A percentile compares a stretch with the other conserved stretches of the same genome.
phyloP scores from a whole-genome alignment of 1,284 basidiomycete genomes.

The Rhodotorula sp. region DNA sequence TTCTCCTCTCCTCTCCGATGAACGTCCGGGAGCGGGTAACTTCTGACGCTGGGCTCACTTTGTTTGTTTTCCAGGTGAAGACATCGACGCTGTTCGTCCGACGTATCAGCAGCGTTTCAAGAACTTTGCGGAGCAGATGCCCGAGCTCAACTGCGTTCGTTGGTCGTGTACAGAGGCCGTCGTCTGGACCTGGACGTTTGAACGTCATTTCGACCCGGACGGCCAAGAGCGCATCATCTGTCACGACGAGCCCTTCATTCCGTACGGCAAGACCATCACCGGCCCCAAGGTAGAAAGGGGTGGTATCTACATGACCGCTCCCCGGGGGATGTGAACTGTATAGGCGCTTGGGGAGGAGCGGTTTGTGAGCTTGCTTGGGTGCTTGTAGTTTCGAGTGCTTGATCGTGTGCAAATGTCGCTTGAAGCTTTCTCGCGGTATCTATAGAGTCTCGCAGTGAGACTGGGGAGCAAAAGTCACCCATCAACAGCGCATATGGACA shows the following conservation, averaged over 20 bases:
- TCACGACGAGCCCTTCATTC: neutral
- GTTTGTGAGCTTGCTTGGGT: too few relatives aligned
- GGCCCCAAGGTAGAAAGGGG: neutral
- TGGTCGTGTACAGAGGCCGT: neutral
- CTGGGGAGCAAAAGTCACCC: too few relatives aligned
- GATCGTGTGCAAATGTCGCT: too few relatives aligned
- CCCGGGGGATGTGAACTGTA: too few relatives aligned
- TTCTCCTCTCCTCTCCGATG: neutral
- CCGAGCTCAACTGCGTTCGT: neutral
- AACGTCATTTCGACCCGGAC: neutral
- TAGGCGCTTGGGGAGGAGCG: too few relatives aligned
- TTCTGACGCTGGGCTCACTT: neutral
- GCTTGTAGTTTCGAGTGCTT: too few relatives aligned
- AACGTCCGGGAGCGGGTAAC: neutral
- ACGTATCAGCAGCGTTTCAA: conserved; percentile 3
- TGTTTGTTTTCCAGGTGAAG: neutral
- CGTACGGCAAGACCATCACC: neutral
- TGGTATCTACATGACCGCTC: too few relatives aligned
- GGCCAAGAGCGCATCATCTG: neutral
- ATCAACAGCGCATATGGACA: too few relatives aligned
- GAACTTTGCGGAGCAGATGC: neutral
- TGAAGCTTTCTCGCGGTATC: too few relatives aligned
- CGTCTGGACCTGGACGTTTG: conserved; percentile 1
- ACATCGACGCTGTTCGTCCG: conserved; percentile 7
- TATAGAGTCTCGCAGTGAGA: too few relatives aligned